Base-by-base conservation (phyloP, 1,284 basidiomycete genomes). In the Pholiota adiposa region DNA sequence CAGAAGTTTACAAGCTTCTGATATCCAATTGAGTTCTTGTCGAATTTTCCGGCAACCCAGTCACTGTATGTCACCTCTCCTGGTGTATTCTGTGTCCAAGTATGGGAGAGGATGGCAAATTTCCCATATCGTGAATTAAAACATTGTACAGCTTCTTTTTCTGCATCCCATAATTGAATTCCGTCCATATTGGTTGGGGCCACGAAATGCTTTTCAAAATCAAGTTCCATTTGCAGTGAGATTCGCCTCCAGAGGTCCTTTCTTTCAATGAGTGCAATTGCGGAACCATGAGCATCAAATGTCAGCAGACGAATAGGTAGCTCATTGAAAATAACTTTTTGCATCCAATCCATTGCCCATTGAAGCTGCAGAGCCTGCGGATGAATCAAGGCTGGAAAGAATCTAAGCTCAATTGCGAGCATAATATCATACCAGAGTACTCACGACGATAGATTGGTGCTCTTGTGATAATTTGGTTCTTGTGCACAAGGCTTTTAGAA, bases 11-110 rank as follows among this genome's bases (percentile, higher is more conserved):
- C 29, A 1, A 54, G 31, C 29, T 54, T 54, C 46, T 18, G 27
- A 34, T 46, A 54, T 9, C 53, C 53, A 6, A 5, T 14, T 23
- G 53, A 54, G 11, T 54, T 8, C 7, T 14, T 8, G 43, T 34
- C 23, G 31, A 34, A 4, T 16, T 33, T 34, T n/a, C 43, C 43
- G 16, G 9, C 23, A 12, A 14, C 19, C 53, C 53, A 54, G 12
- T 34, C 29, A n/a, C 29, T 29, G n/a, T 54, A 48, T 44, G 53
- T 54, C 3, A 54, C 53, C 18, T 54, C 53, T n/a, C 53, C 53
- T 11, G 41, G 23, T n/a, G 29, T 34, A 23, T 34, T 19, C 9
- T 46, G 53, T 29, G 46, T 27, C 53, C 53, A 54, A 11, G 53
- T 48, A n/a, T 54, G 53, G 14, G 53, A 54, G 16, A 54, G 23